These are phyloP conservation scores for Globisporangium middletonii DNA, from an alignment of 352 stramenopile species.

Conservation along the genomic window DNA sequence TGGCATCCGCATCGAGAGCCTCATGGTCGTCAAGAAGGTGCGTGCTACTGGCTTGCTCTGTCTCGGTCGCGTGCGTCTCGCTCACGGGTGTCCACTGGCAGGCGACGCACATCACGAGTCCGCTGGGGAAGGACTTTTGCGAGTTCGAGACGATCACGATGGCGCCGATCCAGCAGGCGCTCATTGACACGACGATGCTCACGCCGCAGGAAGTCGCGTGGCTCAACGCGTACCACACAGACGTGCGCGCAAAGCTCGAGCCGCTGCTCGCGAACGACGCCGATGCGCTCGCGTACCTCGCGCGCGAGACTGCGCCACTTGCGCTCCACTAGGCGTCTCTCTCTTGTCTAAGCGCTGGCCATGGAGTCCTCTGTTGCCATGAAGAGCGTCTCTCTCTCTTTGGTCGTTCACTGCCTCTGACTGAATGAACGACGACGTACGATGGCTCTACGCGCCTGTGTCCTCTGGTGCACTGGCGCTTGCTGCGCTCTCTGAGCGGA, in stretches of 20 bases:
- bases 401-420: no score
- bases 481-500: neutral
- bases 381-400: neutral
- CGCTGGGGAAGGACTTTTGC: constrained; percentile 87
- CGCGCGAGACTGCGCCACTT: constrained; percentile 67
- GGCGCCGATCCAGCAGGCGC: constrained; percentile 97
- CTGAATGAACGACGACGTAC: no score
- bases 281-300: constrained; percentile 68
- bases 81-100: constrained; percentile 3
- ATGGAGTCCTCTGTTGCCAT: neutral
- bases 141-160: constrained; percentile 97
- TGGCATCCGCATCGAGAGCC: constrained; percentile 99
- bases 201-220: constrained; percentile 90
- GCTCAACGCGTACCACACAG: constrained; percentile 93
- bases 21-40: constrained; percentile 93
- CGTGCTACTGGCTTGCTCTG: neutral
- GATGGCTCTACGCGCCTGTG: no score
- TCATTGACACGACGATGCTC: constrained; percentile 93
- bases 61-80: no score
- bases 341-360: neutral
- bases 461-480: neutral
- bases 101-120: constrained; percentile 56
- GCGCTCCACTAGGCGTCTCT: constrained; percentile 1
- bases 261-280: constrained; percentile 75
- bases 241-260: constrained; percentile 90